Percentiles rank a stretch among this genome's conserved stretches.
phyloP scores from a whole-genome alignment of 129 eudicot species.

The Centrapalus pauciflorus region DNA sequence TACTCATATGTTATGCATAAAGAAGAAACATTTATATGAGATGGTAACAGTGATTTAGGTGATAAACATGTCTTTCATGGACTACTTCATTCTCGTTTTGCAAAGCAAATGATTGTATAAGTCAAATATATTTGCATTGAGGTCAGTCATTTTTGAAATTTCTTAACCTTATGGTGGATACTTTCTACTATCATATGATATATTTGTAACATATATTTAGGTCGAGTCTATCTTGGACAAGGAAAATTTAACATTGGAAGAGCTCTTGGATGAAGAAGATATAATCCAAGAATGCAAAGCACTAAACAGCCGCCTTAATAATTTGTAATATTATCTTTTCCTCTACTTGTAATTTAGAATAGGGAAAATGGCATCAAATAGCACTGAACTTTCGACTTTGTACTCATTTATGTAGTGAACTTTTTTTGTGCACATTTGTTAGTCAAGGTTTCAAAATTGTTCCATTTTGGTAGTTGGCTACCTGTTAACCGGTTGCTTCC shows the following conservation, averaged over 20 bases:
- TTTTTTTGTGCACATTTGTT: too few relatives aligned
- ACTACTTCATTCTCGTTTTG: not conserved
- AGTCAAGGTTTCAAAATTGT: too few relatives aligned
- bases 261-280: slow-evolving; percentile 95
- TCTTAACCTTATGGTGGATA: not conserved
- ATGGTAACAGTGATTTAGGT: not conserved
- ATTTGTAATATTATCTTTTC: slow-evolving; percentile 51
- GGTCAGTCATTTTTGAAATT: not conserved
- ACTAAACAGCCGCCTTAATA: slow-evolving; percentile 78
- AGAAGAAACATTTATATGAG: not conserved
- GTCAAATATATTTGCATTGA: not conserved
- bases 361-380: too few relatives aligned
- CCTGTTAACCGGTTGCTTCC: too few relatives aligned
- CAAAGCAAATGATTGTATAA: not conserved
- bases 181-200: not conserved
- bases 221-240: slow-evolving; percentile 75
- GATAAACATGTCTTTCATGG: not conserved
- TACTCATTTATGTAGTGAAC: too few relatives aligned
- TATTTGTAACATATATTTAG: slow-evolving; percentile 36
- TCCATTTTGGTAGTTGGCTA: too few relatives aligned
- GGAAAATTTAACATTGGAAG: slow-evolving; percentile 83
- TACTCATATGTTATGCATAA: not conserved
- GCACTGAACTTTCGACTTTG: too few relatives aligned
- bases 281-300: slow-evolving; percentile 98
- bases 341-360: not conserved